phyloP scores from a whole-genome alignment of 2,329 filamentous ascomycete genomes.

The Colletotrichum lupini region DNA sequence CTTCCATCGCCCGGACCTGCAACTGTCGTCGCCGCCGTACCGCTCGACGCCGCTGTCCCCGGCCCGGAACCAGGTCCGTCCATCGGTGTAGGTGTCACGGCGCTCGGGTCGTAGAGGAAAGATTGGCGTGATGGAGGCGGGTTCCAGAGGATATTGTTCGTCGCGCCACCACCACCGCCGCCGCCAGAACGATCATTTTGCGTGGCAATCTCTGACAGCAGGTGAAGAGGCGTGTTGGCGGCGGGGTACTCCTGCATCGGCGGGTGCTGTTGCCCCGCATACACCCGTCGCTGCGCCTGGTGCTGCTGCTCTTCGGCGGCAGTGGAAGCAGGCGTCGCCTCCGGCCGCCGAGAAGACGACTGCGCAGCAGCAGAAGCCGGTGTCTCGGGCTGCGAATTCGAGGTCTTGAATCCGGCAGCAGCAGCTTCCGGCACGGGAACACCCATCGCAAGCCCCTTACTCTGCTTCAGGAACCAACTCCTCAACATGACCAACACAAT shows the following conservation, averaged over 20 bases:
- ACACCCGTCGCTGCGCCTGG: conserved; percentile 34
- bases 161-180: not conserved
- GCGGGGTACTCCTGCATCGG: conserved; percentile 41
- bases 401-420: not conserved
- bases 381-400: not conserved
- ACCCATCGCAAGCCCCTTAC: conserved; percentile 40
- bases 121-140: conserved; percentile 44
- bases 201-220: conserved; percentile 68
- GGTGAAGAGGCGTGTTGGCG: conserved; percentile 65
- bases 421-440: conserved; percentile 21
- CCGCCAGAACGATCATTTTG: conserved; percentile 44
- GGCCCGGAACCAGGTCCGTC: conserved; percentile 7
- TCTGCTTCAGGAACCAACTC: conserved; percentile 72
- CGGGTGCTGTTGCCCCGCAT: conserved; percentile 35
- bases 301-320: conserved; percentile 37
- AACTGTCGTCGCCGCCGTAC: conserved; percentile 7
- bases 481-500: conserved; percentile 77
- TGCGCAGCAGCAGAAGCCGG: not conserved
- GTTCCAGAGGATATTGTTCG: conserved; percentile 36
- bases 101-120: conserved; percentile 49
- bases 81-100: conserved; percentile 12
- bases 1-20: not conserved
- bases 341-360: not conserved
- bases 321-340: not conserved
- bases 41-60: conserved; percentile 5